phyloP scores from a whole-genome alignment of 164 flowering plant species.

The Piper betle region DNA sequence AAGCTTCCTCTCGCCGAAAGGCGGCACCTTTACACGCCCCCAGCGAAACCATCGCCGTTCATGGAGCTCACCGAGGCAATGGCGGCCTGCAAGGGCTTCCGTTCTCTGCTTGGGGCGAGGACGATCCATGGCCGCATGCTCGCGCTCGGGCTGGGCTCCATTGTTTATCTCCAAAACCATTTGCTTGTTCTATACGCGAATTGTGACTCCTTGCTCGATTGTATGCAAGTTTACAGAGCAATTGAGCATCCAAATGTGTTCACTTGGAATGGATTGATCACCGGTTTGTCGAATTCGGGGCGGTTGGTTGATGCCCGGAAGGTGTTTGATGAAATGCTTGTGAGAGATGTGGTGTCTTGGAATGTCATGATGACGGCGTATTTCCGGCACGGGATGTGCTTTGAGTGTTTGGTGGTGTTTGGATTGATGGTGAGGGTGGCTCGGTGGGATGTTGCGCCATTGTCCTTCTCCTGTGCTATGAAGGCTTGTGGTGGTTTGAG shows the following conservation, averaged over 20 bases:
- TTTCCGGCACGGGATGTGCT: slow-evolving; percentile 16
- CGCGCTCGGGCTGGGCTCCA: slow-evolving; percentile 21
- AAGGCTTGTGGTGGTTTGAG: slow-evolving; percentile 34
- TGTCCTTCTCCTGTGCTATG: slow-evolving; percentile 31
- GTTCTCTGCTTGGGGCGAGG: slow-evolving; percentile 10
- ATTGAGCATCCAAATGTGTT: slow-evolving; percentile 23
- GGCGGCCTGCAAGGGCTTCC: slow-evolving; percentile 17
- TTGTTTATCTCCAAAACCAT: slow-evolving; percentile 39
- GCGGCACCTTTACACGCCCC: slow-evolving; percentile 3
- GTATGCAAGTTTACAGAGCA: slow-evolving; percentile 13
- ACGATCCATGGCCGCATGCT: slow-evolving; percentile 33
- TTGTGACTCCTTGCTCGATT: slow-evolving; percentile 24
- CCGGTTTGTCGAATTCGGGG: slow-evolving; percentile 18
- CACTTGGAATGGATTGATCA: slow-evolving; percentile 30
- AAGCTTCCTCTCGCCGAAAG: not conserved
- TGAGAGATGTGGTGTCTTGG: slow-evolving; percentile 41
- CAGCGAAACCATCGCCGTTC: slow-evolving; percentile 11
- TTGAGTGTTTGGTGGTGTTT: slow-evolving; percentile 20
- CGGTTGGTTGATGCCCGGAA: slow-evolving; percentile 17
- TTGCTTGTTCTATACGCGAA: slow-evolving; percentile 30
- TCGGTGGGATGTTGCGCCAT: slow-evolving; percentile 12
- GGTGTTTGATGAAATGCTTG: slow-evolving; percentile 42
- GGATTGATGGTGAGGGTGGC: slow-evolving; percentile 16
- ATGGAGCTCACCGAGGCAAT: slow-evolving; percentile 24
- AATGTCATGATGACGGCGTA: slow-evolving; percentile 36